Base-by-base conservation (phyloP, 164 flowering plant species). In the Nelumbo lutea region DNA sequence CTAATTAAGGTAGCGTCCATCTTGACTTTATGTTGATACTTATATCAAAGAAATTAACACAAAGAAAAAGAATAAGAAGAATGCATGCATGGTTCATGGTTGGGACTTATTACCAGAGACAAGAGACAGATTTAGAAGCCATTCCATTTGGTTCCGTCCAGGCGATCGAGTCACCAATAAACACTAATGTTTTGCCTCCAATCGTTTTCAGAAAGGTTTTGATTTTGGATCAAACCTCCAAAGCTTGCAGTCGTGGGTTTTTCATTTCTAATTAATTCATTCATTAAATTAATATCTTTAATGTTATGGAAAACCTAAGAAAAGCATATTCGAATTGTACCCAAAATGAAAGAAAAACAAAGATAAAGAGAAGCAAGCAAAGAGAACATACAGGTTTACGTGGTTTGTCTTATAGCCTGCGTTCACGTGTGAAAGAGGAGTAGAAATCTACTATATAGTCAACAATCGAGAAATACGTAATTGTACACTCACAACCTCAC, bases 131-230 rank as follows among this genome's bases (percentile, higher is more conserved):
- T 27, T 27, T 27, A 81, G 76, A 62, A 83, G 79, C 0, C 84
- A 81, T 13, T 83, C 84, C 81, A 81, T 76, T 2, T 83, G 84
- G 64, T 83, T 83, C 43, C 84, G 59, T 83, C 43, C 86, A 55
- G 27, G 83, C 81, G 39, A 83, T 61, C 0, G 84, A 83, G 64
- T 83, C 84, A 1, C 86, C 86, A 0, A 83, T 64, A 42, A 81
- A 83, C 2, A 80, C 86, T 59, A 81, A 6, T 13, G 68, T 79
- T 67, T 77, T 83, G 8, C 82, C 80, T 27, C 55, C 69, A 9
- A 79, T 69, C 2, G 76, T 62, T 3, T 40, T 51, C 8, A 83
- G 55, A 57, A 83, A 83, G 3, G 2, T 66, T 50, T 62, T 27
- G 27, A 27, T 27, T 27, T 50, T 0, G 80, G 47, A 8, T 76